Base-by-base conservation (phyloP, 805 yeast species). In the Pichia pseudocactophila region DNA sequence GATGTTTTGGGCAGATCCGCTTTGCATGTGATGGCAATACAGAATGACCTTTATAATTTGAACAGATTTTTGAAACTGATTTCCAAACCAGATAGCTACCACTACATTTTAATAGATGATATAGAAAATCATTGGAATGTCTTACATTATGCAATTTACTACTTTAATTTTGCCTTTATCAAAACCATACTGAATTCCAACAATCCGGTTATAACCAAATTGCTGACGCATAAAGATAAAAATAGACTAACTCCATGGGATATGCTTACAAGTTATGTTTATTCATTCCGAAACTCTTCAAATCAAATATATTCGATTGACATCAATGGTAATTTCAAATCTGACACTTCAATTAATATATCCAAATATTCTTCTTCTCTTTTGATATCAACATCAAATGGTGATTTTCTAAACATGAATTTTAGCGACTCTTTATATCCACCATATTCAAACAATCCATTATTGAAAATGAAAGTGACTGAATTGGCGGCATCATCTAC, bases 111-210 rank as follows among this genome's bases (percentile, higher is more conserved):
- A 3, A 52, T 71, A 0, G 61, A 66, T 2, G 96, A 89, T 58
- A 65, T 65, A 40, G 96, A 88, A 59, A 85, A 76, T 55, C 82
- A 86, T 2, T 88, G 94, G 82, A 82, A 84, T 34, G 76, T 86
- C 20, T 65, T 89, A 25, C 96, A 89, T 58, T 73, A 78, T 46
- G 76, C 87, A 4, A 63, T 83, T 12, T 74, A 67, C 49, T 63
- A 73, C 47, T 82, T 78, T 28, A 68, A 80, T 42, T 61, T 80
- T 34, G 54, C 70, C 16, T 72, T 82, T 54, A 78, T 80, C 9
- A 70, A 68, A 41, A 58, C 61, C 7, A 49, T 78, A 9, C 41
- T 75, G 9, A 42, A 52, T 4, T 45, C 27, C 11, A 42, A 40
- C 16, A 40, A 44, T n/a, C 47, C 50, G 20, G 36, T 41, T 8